Evolutionary conservation across 139 green algal species (phyloP), one percentile per base, ranked within the genome.

Genomic region (Monoraphidium neglectum): DNA sequence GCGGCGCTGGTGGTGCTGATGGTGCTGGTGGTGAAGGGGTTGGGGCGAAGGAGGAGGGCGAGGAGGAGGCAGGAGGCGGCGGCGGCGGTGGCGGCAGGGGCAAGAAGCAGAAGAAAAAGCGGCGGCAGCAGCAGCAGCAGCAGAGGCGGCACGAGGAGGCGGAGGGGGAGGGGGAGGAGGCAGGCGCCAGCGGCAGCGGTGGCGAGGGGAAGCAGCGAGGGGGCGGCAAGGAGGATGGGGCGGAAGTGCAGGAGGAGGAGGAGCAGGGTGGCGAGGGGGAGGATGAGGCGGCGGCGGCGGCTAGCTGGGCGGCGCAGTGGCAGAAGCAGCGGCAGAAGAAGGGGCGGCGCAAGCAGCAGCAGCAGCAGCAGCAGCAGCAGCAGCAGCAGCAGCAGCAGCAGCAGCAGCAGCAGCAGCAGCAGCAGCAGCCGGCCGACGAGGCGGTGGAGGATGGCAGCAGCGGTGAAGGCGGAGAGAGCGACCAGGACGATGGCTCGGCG

Each of bases 391-490:
- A 54, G 15, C 8, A 36, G 57, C 47, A 71, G 35, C n/a, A 36
- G 38, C 57, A 63, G 57, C 70, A 77, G 54, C 70, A 37, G 33
- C 56, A 72, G 57, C 57, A 78, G 70, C 51, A 43, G 68, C 67
- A 70, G 66, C 3, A 57, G 43, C 54, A 77, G 61, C 68, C 63
- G 30, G 76, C 68, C 5, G 47, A 80, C 43, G 74, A 81, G 28
- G 77, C 79, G 64, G 82, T 79, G 32, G 82, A 80, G 56, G 70
- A 28, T 23, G 18, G 26, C 28, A 23, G 16, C 28, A 35, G 59
- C 59, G 18, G 71, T 30, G 38, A 30, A 47, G 38, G 75, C 59
- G 4, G 54, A 46, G 30, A n/a, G 56, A 40, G 65, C 38, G 21
- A 12, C 4, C 13, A 28, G 18, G 43, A 60, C 59, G 12, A 70